phyloP scores from a whole-genome alignment of 352 stramenopile species.

The Phytophthora podocarpi region DNA sequence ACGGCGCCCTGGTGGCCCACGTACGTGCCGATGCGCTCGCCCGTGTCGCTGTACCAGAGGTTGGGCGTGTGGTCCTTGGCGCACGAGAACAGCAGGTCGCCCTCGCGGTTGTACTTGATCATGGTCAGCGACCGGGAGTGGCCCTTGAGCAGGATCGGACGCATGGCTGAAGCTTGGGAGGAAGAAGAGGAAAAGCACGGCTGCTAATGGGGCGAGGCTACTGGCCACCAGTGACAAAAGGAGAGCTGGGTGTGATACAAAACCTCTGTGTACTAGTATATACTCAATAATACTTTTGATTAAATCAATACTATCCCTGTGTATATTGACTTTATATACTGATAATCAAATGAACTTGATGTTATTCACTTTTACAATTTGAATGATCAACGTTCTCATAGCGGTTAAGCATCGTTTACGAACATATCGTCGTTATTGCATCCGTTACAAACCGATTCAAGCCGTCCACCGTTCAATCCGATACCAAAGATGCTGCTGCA shows the following conservation, averaged over 20 bases:
- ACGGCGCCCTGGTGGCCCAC: constrained; percentile 97
- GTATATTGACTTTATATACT: too few relatives aligned
- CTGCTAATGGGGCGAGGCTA: neutral
- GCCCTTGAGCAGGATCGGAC: constrained; percentile 98
- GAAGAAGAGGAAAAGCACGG: neutral
- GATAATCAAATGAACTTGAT: too few relatives aligned
- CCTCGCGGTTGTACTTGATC: constrained; percentile 99
- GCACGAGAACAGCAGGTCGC: constrained; percentile 97
- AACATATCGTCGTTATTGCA: too few relatives aligned
- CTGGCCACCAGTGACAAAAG: constrained; percentile 21
- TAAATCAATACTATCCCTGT: too few relatives aligned
- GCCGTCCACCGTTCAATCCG: too few relatives aligned
- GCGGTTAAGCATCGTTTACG: too few relatives aligned
- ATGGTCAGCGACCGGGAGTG: constrained; percentile 98
- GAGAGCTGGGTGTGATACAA: too few relatives aligned
- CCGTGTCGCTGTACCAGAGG: constrained; percentile 97
- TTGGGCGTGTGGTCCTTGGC: constrained; percentile 96
- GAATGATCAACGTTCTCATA: too few relatives aligned
- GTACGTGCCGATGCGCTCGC: constrained; percentile 96
- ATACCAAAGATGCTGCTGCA: neutral
- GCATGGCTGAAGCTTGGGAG: constrained; percentile 63
- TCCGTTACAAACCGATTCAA: too few relatives aligned
- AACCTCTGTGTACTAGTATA: too few relatives aligned
- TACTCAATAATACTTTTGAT: too few relatives aligned
- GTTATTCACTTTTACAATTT: too few relatives aligned